Conservation (phyloP, 2,329 filamentous ascomycete genomes). For the Xylaria sp. region DNA sequence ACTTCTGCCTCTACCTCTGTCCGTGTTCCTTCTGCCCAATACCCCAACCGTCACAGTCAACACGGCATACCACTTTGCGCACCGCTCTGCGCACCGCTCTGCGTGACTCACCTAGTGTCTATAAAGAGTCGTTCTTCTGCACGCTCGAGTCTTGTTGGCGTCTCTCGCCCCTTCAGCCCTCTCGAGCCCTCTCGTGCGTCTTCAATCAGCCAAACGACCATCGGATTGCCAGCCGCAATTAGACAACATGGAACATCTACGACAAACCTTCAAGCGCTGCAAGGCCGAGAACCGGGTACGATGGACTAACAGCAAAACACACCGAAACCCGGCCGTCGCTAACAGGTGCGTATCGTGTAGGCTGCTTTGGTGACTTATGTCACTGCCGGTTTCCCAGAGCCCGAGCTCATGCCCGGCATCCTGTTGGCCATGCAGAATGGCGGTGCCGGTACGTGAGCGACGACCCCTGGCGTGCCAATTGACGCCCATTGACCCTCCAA, state of each 20-base stretch:
- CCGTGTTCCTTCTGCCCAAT: neutral
- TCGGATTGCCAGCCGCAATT: neutral
- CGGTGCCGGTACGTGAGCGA: conserved; percentile 77
- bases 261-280: conserved; percentile 64
- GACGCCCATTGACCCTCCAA: conserved; percentile 9
- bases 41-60: neutral
- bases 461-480: conserved; percentile 17
- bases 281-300: conserved; percentile 63
- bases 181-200: neutral
- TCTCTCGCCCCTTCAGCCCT: neutral
- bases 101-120: conserved; percentile 18
- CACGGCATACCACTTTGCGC: neutral
- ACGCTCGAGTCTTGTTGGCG: neutral
- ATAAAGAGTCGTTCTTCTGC: conserved; percentile 8
- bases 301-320: neutral
- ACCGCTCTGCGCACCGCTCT: neutral
- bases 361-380: conserved; percentile 93
- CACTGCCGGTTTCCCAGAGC: conserved; percentile 87
- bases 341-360: conserved; percentile 47
- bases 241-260: conserved; percentile 60
- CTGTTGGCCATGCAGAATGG: conserved; percentile 90
- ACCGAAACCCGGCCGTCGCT: neutral
- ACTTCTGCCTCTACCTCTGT: neutral
- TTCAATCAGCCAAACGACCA: conserved; percentile 3
- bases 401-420: conserved; percentile 82